phyloP scores from a whole-genome alignment of 73 alveolate species.

The Tetrahymena thermophila region DNA sequence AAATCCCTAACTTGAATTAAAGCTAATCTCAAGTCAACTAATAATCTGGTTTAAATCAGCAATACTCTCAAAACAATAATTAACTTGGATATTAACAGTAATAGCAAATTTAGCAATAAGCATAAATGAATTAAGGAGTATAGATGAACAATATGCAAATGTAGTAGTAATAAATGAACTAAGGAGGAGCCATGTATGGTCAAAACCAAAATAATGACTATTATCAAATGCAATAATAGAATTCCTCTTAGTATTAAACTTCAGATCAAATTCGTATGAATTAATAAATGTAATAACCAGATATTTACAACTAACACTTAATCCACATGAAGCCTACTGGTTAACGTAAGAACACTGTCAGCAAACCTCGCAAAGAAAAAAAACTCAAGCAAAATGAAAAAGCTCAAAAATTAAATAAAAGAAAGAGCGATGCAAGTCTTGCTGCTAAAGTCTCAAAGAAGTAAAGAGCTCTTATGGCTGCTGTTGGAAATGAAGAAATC shows the following conservation, averaged over 20 bases:
- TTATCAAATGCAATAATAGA: neutral
- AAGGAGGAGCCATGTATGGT: neutral
- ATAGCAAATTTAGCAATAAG: neutral
- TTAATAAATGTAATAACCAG: neutral
- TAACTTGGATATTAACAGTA: neutral
- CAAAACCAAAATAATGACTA: neutral
- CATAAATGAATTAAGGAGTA: neutral
- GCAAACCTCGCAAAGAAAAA: neutral
- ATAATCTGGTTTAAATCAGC: neutral
- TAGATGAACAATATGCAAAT: neutral
- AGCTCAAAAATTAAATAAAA: neutral
- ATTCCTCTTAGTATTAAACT: neutral
- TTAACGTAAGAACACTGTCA: neutral
- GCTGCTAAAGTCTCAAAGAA: neutral
- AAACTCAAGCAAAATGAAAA: neutral
- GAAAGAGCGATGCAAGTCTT: neutral
- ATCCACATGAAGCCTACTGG: neutral
- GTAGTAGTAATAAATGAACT: neutral
- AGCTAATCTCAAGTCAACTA: neutral
- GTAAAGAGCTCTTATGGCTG: neutral
- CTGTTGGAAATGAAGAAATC: neutral
- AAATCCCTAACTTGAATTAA: neutral
- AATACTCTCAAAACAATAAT: neutral
- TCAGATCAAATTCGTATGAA: neutral
- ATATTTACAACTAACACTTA: neutral